These are phyloP conservation scores for Pichia inconspicua DNA, from an alignment of 1,139 yeast species.

Conservation along the genomic window DNA sequence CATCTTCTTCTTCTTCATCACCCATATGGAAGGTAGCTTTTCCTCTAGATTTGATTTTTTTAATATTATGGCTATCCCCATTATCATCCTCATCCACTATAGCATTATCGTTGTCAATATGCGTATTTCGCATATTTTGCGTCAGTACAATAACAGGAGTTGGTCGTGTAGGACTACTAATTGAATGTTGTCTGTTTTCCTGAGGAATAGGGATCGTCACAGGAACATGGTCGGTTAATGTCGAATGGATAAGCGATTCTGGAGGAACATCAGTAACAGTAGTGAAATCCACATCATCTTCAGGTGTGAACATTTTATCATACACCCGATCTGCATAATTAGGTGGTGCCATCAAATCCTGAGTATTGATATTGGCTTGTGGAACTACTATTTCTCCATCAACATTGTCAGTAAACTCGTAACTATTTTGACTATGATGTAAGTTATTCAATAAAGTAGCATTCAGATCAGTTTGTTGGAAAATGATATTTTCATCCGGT, in stretches of 20 bases:
- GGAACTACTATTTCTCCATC: slow-evolving; percentile 7
- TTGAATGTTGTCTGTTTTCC: neutral
- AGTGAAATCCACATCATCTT: slow-evolving; percentile 4
- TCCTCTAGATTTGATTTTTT: neutral
- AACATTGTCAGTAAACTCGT: slow-evolving; percentile 5
- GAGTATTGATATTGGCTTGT: slow-evolving; percentile 20
- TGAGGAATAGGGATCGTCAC: neutral
- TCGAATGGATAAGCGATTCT: neutral
- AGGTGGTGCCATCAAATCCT: slow-evolving; percentile 72
- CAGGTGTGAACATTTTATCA: slow-evolving; percentile 67
- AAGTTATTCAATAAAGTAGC: slow-evolving; percentile 2
- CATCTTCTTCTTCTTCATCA: slow-evolving; percentile 28
- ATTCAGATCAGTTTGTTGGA: slow-evolving; percentile 16
- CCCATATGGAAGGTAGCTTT: slow-evolving; percentile 40
- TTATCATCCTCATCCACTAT: neutral
- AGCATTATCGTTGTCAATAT: neutral
- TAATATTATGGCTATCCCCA: neutral
- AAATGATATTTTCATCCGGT: slow-evolving; percentile 23
- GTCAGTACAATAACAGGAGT: neutral
- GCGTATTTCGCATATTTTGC: neutral
- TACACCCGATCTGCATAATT: slow-evolving; percentile 77
- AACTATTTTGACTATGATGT: slow-evolving; percentile 4
- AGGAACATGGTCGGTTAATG: neutral
- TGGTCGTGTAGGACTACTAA: neutral
- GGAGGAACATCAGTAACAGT: neutral